Base-by-base conservation (phyloP, 441 rosid genomes). In the Corymbia calophylla region DNA sequence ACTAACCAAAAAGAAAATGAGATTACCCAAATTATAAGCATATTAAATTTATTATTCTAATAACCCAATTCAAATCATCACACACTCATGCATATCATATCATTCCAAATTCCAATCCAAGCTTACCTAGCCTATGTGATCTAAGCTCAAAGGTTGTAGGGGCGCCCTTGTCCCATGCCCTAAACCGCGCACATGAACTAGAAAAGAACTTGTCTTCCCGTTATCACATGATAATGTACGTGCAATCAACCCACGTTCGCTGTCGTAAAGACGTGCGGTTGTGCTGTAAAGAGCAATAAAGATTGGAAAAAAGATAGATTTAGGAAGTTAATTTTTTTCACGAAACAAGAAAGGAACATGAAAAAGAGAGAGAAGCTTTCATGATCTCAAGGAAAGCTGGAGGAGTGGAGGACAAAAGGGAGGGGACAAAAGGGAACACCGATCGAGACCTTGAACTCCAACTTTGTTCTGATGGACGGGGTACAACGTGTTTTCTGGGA, bases 401-500 rank as follows among this genome's bases (percentile, higher is more conserved):
- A 88, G 88, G 77, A 49, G 88, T 18, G 91, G 47, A 86, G 87
- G 55, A 89, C 92, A 58, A 87, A 80, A 64, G 87, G 1, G 88
- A 58, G 91, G 93, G 95, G 90, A 93, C 94, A 95, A 95, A 91
- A 89, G 93, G 93, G 94, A 93, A 93, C 97, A 90, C 49, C 62
- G 44, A 85, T 89, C 97, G 88, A 95, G 93, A 81, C 92, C 89
- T 86, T 64, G 73, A 87, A 87, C 16, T 56, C 51, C 84, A 2
- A 4, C 84, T 44, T 44, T 44, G 84, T 44, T 77, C 84, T 8
- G 84, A 77, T 91, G 90, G 87, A 88, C 62, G 90, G 66, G 88
- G 90, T 19, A 91, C 92, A 89, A 95, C 97, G 96, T 96, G 96
- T 92, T 93, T 93, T 93, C 88, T 92, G 95, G 94, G 96, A 5